A percentile compares a stretch with the other conserved stretches of the same genome.
These are phyloP conservation scores for Mycena indigotica DNA, from an alignment of 768 basidiomycete species.

Conservation along the genomic window DNA sequence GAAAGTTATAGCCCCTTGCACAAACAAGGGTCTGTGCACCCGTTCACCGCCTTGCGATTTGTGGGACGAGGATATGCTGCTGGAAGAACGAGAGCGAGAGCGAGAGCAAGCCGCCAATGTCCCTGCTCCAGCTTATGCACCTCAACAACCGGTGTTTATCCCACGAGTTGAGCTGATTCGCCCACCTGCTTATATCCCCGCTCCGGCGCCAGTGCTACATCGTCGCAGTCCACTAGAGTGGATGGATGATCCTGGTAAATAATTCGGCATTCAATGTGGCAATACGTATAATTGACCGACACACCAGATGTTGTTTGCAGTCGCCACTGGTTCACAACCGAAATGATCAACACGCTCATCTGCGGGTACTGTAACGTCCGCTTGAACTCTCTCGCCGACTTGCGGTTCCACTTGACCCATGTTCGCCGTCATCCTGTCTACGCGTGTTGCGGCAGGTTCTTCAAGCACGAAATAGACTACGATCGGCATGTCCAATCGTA, in stretches of 20 bases:
- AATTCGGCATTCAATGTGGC: neutral
- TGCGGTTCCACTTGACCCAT: constrained; percentile 27
- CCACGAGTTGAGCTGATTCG: neutral
- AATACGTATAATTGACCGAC: neutral
- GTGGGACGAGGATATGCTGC: constrained; percentile 41
- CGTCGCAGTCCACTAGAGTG: constrained; percentile 17
- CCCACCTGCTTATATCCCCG: neutral
- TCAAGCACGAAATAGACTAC: constrained; percentile 25
- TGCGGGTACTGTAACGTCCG: constrained; percentile 30
- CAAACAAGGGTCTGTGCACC: constrained; percentile 29
- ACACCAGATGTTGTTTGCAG: constrained; percentile 17
- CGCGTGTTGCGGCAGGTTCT: constrained; percentile 31
- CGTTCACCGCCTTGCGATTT: constrained; percentile 37
- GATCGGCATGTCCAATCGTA: constrained; percentile 25
- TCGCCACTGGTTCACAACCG: constrained; percentile 27
- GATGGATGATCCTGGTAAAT: constrained; percentile 28
- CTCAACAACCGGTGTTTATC: neutral
- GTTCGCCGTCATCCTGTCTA: constrained; percentile 28
- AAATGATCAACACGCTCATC: constrained; percentile 26
- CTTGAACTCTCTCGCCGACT: constrained; percentile 28
- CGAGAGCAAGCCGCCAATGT: constrained; percentile 16
- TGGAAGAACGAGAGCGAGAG: constrained; percentile 35
- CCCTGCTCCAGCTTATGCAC: constrained; percentile 1
- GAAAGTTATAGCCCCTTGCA: constrained; percentile 22
- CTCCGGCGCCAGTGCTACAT: constrained; percentile 11